Conservation (phyloP, 441 rosid genomes). For the Hypseocharis bilobata region DNA sequence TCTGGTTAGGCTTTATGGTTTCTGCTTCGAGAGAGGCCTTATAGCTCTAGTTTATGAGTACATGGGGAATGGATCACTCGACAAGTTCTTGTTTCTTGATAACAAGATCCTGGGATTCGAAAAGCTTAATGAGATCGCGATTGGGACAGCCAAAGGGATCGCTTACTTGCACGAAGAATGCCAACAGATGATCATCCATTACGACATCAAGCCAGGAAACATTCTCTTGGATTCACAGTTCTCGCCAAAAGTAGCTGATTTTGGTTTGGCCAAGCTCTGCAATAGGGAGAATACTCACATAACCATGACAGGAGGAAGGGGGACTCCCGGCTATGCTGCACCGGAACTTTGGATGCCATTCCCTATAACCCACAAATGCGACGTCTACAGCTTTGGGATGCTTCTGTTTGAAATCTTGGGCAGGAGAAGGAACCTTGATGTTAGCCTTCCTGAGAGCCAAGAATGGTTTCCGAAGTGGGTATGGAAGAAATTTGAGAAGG, state of each 20-base stretch:
- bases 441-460: background rate
- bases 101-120: slow-evolving; percentile 1
- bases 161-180: slow-evolving; percentile 28
- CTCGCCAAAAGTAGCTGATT: slow-evolving; percentile 18
- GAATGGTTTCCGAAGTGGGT: slow-evolving; percentile 17
- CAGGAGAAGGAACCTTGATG: slow-evolving; percentile 12
- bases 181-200: slow-evolving; percentile 19
- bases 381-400: slow-evolving; percentile 22
- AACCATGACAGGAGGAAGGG: slow-evolving; percentile 15
- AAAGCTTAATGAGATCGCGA: slow-evolving; percentile 11
- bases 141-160: slow-evolving; percentile 18
- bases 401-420: slow-evolving; percentile 13
- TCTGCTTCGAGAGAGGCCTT: slow-evolving; percentile 16
- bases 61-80: slow-evolving; percentile 25
- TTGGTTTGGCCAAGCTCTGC: slow-evolving; percentile 23
- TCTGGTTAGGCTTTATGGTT: slow-evolving; percentile 23
- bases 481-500: slow-evolving; percentile 11
- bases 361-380: slow-evolving; percentile 6
- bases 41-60: slow-evolving; percentile 22
- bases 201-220: slow-evolving; percentile 26
- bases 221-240: slow-evolving; percentile 20
- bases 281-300: slow-evolving; percentile 5
- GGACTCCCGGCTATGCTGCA: slow-evolving; percentile 17
- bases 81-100: slow-evolving; percentile 6
- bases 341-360: slow-evolving; percentile 7